Conservation (phyloP, 2,329 filamentous ascomycete species). For the Aspergillus tanneri region DNA sequence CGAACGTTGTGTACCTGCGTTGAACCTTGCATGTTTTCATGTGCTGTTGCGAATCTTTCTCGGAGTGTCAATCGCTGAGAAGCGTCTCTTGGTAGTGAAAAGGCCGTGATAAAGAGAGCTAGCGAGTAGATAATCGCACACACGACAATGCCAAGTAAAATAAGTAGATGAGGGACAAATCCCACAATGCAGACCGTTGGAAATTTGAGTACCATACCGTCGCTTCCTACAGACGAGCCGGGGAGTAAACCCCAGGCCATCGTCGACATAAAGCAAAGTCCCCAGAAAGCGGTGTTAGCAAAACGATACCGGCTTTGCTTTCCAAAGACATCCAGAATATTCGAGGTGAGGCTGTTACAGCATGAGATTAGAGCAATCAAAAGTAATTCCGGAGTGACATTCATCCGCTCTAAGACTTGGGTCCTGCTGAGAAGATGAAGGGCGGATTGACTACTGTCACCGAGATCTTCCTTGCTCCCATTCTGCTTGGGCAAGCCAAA, state of each 20-base stretch:
- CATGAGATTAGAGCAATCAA: conserved; percentile 83
- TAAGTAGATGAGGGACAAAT: conserved; percentile 90
- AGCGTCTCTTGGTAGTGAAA: conserved; percentile 59
- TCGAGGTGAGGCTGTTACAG: conserved; percentile 84
- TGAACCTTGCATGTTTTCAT: conserved; percentile 89
- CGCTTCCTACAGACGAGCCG: conserved; percentile 44
- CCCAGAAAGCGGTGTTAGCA: conserved; percentile 85
- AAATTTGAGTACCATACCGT: conserved; percentile 71
- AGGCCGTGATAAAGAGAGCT: conserved; percentile 72
- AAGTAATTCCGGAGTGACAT: conserved; percentile 85
- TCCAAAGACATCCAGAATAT: conserved; percentile 75
- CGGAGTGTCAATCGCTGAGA: conserved; percentile 47
- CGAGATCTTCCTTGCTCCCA: conserved; percentile 47
- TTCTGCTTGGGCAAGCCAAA: conserved; percentile 54
- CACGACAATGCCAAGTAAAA: conserved; percentile 72
- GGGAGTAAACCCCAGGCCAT: conserved; percentile 72
- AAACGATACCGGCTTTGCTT: conserved; percentile 78
- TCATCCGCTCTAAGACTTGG: conserved; percentile 73
- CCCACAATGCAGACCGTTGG: conserved; percentile 94
- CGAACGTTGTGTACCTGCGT: conserved; percentile 78
- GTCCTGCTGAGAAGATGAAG: conserved; percentile 40
- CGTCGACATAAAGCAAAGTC: conserved; percentile 80
- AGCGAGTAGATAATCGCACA: conserved; percentile 76
- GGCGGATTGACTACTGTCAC: conserved; percentile 30
- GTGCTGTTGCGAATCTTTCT: conserved; percentile 68